Conservation (phyloP, 495 filamentous ascomycete species). For the Coniosporium apollinis region DNA sequence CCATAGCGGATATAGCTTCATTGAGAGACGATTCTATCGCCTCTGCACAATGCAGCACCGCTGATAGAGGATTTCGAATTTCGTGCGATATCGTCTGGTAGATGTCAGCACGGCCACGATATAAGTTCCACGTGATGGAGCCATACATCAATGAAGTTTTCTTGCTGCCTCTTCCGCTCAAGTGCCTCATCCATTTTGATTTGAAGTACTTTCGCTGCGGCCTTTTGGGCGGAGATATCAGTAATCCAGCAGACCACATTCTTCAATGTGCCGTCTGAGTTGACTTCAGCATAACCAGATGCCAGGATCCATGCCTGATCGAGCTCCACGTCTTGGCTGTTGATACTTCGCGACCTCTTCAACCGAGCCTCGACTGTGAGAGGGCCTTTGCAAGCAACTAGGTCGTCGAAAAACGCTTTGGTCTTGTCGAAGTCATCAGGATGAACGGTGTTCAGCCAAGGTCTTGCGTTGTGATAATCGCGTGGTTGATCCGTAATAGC, state of each 20-base stretch:
- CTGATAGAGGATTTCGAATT: slow-evolving; percentile 23
- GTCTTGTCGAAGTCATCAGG: background rate
- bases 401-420: background rate
- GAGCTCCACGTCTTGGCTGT: too few relatives aligned
- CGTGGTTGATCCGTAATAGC: background rate
- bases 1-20: too few relatives aligned
- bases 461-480: background rate
- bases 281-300: background rate
- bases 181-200: slow-evolving; percentile 11
- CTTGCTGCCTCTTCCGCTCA: slow-evolving; percentile 22
- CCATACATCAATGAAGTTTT: slow-evolving; percentile 19
- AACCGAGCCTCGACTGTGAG: too few relatives aligned
- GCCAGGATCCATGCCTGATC: background rate
- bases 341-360: too few relatives aligned
- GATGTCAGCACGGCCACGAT: background rate
- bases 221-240: background rate
- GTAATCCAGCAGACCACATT: background rate
- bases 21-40: slow-evolving; percentile 16
- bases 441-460: background rate
- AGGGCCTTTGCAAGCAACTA: background rate
- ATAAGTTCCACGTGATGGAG: background rate
- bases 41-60: slow-evolving; percentile 21
- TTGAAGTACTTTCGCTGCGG: background rate
- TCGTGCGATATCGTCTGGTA: slow-evolving; percentile 14
- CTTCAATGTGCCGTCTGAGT: background rate